phyloP scores from a whole-genome alignment of 2,329 filamentous ascomycete species.

The Pleomassaria siparia region DNA sequence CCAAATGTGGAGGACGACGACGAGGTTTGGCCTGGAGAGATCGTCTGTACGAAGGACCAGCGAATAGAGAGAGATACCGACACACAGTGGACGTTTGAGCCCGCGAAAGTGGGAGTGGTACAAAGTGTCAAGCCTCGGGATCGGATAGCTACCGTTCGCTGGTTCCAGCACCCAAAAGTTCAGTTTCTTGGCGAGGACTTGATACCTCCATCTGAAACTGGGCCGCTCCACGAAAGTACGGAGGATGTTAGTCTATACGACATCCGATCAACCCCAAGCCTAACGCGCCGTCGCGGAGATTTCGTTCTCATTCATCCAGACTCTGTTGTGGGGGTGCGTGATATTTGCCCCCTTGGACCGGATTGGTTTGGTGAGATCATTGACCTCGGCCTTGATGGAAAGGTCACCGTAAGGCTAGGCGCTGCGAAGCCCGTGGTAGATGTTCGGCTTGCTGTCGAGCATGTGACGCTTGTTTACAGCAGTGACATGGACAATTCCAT shows the following conservation, averaged over 20 bases:
- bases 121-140: constrained; percentile 59
- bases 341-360: constrained; percentile 14
- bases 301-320: constrained; percentile 53
- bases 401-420: constrained; percentile 56
- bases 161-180: constrained; percentile 48
- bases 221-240: constrained; percentile 42
- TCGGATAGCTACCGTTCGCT: constrained; percentile 58
- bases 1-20: constrained; percentile 57
- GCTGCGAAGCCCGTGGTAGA: constrained; percentile 53
- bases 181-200: constrained; percentile 40
- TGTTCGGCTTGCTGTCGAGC: constrained; percentile 52
- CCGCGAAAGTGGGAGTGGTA: constrained; percentile 57
- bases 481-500: constrained; percentile 43
- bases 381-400: constrained; percentile 56
- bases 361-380: constrained; percentile 62
- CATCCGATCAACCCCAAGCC: constrained; percentile 51
- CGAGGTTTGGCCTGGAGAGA: constrained; percentile 59
- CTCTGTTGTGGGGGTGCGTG: neutral
- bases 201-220: constrained; percentile 47
- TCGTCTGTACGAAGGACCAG: constrained; percentile 52
- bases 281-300: constrained; percentile 55
- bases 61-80: constrained; percentile 14
- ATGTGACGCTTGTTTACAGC: constrained; percentile 52
- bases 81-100: constrained; percentile 40
- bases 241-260: constrained; percentile 63